A percentile compares a stretch with the other conserved stretches of the same genome.
Evolutionary conservation across 441 rosid species (phyloP).

Genomic region (Gossypium armourianum): DNA sequence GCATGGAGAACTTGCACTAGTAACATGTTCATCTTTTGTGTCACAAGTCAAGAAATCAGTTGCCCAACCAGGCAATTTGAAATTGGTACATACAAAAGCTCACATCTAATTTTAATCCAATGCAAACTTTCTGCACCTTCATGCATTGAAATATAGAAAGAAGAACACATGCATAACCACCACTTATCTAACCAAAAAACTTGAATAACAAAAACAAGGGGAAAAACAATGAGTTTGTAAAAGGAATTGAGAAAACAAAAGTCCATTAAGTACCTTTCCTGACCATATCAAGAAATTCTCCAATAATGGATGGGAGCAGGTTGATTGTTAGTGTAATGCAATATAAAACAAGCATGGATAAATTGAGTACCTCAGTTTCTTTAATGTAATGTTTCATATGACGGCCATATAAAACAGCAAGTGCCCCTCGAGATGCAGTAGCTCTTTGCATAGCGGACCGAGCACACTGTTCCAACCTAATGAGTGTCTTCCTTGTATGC

Average conservation of each 20-base stretch:
- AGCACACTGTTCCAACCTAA: slow-evolving; percentile 62
- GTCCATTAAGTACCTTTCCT: neutral
- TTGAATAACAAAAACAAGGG: neutral
- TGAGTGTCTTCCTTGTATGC: slow-evolving; percentile 35
- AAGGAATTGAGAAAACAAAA: neutral
- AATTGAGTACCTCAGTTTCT: slow-evolving; percentile 37
- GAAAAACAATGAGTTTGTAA: neutral
- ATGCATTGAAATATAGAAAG: neutral
- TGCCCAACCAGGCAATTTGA: slow-evolving; percentile 2
- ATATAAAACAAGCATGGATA: neutral
- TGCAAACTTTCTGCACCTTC: neutral
- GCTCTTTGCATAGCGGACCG: slow-evolving; percentile 43
- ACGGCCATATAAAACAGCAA: slow-evolving; percentile 58
- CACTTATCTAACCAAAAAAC: neutral
- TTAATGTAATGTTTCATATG: slow-evolving; percentile 42
- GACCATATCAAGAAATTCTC: neutral
- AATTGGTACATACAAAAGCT: neutral
- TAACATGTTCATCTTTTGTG: neutral
- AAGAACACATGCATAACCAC: neutral
- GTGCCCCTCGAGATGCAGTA: slow-evolving; percentile 50
- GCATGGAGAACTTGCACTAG: slow-evolving; percentile 1
- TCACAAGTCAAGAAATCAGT: neutral
- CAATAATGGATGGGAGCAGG: neutral
- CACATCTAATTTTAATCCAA: neutral
- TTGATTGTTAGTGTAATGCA: neutral